Base-by-base conservation (phyloP, 441 rosid species). In the Euphorbia schlechtendalii region DNA sequence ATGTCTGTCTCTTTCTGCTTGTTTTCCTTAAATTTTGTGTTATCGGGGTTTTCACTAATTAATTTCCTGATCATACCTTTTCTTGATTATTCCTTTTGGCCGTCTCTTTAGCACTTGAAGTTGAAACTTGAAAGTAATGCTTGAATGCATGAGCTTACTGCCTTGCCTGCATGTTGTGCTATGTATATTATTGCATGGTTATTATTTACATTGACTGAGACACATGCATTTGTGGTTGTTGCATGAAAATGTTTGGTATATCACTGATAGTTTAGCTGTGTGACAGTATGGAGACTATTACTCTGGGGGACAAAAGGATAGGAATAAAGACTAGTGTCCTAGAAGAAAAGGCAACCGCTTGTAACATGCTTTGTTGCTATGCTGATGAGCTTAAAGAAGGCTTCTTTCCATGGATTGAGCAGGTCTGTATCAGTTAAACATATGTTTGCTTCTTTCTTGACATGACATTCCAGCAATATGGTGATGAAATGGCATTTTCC, bases 351-450 rank as follows among this genome's bases (percentile, higher is more conserved):
- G 98, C 99, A 49, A 95, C 99, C 15, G 99, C 99, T 30, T 95
- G 99, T 68, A 92, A 95, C 81, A 92, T 95, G 99, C 79, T 95
- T 15, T 95, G 99, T 63, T 95, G 99, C 78, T 95, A 95, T 77
- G 99, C 98, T 7, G 98, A 95, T 73, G 99, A 95, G 80, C 76
- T 95, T 76, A 95, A 95, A 78, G 99, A 92, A 76, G 99, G 99
- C 49, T 95, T 95, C 80, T 95, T 85, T 67, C 98, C 99, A 59
- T 95, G 99, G 98, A 89, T 95, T 73, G 99, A 92, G 75, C 95
- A 92, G 96, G 98, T 92, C 71, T 15, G 75, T 66, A 57, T 65
- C 38, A 56, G 18, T 57, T 10, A n/a, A 61, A 54, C 57, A 68
- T 68, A 12, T 43, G 70, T 34, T 62, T 17, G 15, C 11, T 11